Evolutionary conservation across 2,329 filamentous ascomycete species (phyloP), one percentile per base, ranked within the genome.

Genomic region (Biscogniauxia sp.): DNA sequence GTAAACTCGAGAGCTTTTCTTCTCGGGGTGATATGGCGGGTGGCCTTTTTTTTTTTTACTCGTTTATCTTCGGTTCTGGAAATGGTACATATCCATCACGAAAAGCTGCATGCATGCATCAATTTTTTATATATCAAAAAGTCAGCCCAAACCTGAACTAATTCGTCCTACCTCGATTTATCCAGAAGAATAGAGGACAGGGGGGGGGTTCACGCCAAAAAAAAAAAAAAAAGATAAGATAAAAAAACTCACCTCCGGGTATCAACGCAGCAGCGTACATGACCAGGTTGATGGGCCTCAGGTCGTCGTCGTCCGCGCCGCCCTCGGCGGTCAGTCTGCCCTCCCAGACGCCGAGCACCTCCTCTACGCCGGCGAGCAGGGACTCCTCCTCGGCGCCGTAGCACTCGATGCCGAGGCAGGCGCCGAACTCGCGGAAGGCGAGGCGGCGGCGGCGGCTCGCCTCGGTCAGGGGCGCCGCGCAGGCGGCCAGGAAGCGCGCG

Each of bases 211-310:
- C 5, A 28, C 5, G 26, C 9, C 26, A 28, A 28, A 28, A 5
- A 5, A 5, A 28, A 28, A 9, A 32, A 32, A 3, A 13, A 32
- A 32, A 32, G n/a, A n/a, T n/a, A n/a, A n/a, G n/a, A n/a, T n/a
- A 23, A 23, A 23, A 5, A 45, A 20, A 75, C 80, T 79, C 66
- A 85, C 83, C 81, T 65, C 83, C 83, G 4, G 82, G 81, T 55
- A 83, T 77, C 64, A 86, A 65, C 37, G 82, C 82, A 4, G 82
- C 75, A 15, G 83, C 80, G 73, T 84, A 85, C 83, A 86, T 86
- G 49, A 82, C 82, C 20, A 77, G 70, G 4, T 82, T 84, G 50
- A 86, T 86, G 0, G 83, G 82, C 52, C 75, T 72, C 64, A 86
- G 66, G 53, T 82, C 81, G 20, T 73, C 72, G 2, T 71, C 68